Conservation (phyloP, 129 eudicot genomes). For the Helianthus annuus region HanXRQr2.0-SUNRISE NC_035447.2:69992817-69993316, state of each 20-base stretch:
- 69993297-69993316: not conserved
- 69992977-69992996: no score
- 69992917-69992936: conserved; percentile 97
- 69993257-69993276: conserved; percentile 66
- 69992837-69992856: conserved; percentile 81
- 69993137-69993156: not conserved
- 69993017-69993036: no score
- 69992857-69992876: conserved; percentile 94
- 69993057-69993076: no score
- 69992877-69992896: conserved; percentile 98
- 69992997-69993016: no score
- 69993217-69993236: conserved; percentile 80
- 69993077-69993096: no score
- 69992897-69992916: conserved; percentile 98
- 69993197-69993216: conserved; percentile 33
- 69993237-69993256: conserved; percentile 62
- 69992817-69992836: not conserved
- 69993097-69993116: no score
- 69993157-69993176: not conserved
- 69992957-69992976: no score
- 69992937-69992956: conserved; percentile 55
- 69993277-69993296: conserved; percentile 52
- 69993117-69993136: conserved; percentile 86
- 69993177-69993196: not conserved
- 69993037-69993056: no score